phyloP scores from a whole-genome alignment of 768 basidiomycete genomes.

The Trichaptum fuscoviolaceum region DNA sequence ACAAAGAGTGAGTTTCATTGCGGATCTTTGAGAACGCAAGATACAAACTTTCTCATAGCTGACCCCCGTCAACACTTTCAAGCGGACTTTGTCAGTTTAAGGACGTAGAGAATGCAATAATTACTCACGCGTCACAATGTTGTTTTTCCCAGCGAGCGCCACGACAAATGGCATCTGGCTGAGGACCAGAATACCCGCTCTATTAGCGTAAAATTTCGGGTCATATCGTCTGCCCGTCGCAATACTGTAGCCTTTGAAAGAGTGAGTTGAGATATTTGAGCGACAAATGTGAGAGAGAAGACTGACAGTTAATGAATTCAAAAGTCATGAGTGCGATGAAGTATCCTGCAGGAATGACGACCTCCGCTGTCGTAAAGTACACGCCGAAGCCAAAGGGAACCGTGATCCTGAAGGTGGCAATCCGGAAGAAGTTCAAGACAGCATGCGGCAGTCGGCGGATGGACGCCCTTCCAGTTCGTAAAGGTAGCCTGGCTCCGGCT shows the following conservation, averaged over 20 bases:
- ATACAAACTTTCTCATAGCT: conserved; percentile 23
- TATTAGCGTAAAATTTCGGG: conserved; percentile 22
- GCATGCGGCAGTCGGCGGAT: conserved; percentile 19
- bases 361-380: conserved; percentile 32
- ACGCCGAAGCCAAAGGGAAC: conserved; percentile 26
- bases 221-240: conserved; percentile 11
- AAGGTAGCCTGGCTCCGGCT: too few species aligned
- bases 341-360: conserved; percentile 30
- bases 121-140: conserved; percentile 35
- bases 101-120: neutral
- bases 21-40: neutral
- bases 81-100: neutral
- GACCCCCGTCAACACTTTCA: conserved; percentile 23
- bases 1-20: neutral
- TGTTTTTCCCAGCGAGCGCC: conserved; percentile 46
- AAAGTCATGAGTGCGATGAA: conserved; percentile 21
- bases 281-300: neutral
- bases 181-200: conserved; percentile 26
- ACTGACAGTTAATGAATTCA: neutral
- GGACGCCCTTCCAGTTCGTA: conserved; percentile 6
- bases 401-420: conserved; percentile 26
- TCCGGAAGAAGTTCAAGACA: conserved; percentile 23
- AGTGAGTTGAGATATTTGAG: neutral
- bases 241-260: neutral
- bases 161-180: conserved; percentile 39